Evolutionary conservation across 192 early-diverging fungal genomes (phyloP).

Genomic region (Dissophora globulifera): DNA sequence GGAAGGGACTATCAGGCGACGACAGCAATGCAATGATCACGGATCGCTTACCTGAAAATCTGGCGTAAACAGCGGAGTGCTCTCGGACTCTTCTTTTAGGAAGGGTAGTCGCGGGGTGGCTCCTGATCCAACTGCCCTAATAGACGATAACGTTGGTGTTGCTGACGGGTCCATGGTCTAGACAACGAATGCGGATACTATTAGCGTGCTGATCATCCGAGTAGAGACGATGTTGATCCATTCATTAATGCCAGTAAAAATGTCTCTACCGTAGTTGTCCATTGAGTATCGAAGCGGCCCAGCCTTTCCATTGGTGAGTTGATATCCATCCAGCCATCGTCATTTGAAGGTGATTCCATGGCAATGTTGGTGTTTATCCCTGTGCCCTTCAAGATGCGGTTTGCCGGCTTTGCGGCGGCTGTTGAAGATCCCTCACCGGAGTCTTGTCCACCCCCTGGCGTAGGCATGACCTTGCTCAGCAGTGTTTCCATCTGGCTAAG

Average conservation of each 20-base stretch:
- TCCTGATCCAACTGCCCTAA: conserved; percentile 1
- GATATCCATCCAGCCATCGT: conserved; percentile 49
- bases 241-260: too few species aligned
- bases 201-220: too few species aligned
- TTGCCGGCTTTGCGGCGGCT: not conserved
- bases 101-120: conserved; percentile 17
- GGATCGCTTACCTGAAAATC: conserved; percentile 26
- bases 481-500: conserved; percentile 47
- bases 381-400: not conserved
- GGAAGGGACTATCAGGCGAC: too few species aligned
- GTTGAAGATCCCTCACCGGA: conserved; percentile 10
- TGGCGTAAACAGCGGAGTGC: conserved; percentile 29
- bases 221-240: too few species aligned
- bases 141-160: conserved; percentile 17
- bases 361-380: conserved; percentile 10
- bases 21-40: too few species aligned
- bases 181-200: too few species aligned
- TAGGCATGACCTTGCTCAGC: conserved; percentile 51
- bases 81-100: conserved; percentile 30
- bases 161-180: conserved; percentile 22
- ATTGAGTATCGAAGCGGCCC: conserved; percentile 5
- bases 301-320: conserved; percentile 38
- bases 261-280: conserved; percentile 14
- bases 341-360: conserved; percentile 13
- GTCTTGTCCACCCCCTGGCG: conserved; percentile 8